Conservation (phyloP, 2,329 filamentous ascomycete genomes). For the Ophiosphaerella korrae region DNA sequence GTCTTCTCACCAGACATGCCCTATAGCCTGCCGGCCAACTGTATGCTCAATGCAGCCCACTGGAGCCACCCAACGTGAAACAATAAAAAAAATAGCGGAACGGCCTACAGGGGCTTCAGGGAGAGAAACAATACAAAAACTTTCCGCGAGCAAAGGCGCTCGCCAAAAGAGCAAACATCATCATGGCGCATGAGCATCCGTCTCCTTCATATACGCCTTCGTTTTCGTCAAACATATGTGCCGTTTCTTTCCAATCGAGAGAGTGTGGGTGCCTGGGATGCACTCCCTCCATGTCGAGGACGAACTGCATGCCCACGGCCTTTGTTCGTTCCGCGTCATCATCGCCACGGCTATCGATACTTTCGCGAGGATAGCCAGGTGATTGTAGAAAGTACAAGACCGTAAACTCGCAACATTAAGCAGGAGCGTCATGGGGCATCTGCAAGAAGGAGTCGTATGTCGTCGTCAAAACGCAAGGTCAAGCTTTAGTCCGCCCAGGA, state of each 20-base stretch:
- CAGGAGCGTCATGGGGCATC: slow-evolving; percentile 39
- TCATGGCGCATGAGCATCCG: slow-evolving; percentile 30
- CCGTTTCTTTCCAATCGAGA: slow-evolving; percentile 9
- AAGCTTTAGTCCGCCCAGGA: slow-evolving; percentile 34
- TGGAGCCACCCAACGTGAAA: slow-evolving; percentile 27
- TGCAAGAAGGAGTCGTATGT: slow-evolving; percentile 46
- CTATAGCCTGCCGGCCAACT: slow-evolving; percentile 10
- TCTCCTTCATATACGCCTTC: slow-evolving; percentile 35
- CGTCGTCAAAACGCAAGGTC: slow-evolving; percentile 40
- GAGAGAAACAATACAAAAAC: no score
- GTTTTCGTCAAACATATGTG: slow-evolving; percentile 34
- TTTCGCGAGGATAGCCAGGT: slow-evolving; percentile 30
- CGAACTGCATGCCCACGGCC: background rate
- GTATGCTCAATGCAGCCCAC: slow-evolving; percentile 15
- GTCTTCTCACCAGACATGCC: slow-evolving; percentile 10
- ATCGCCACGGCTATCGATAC: slow-evolving; percentile 19
- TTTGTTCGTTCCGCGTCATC: slow-evolving; percentile 23
- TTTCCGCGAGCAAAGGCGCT: slow-evolving; percentile 26
- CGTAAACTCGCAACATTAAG: slow-evolving; percentile 37
- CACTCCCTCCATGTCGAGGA: slow-evolving; percentile 1
- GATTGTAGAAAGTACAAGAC: slow-evolving; percentile 44
- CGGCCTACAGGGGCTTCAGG: no score
- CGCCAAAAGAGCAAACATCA: slow-evolving; percentile 29
- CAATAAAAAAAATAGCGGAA: no score
- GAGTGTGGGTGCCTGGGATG: slow-evolving; percentile 6